Evolutionary conservation across 2,329 filamentous ascomycete genomes (phyloP).

Genomic region (Sporothrix sp.): DNA sequence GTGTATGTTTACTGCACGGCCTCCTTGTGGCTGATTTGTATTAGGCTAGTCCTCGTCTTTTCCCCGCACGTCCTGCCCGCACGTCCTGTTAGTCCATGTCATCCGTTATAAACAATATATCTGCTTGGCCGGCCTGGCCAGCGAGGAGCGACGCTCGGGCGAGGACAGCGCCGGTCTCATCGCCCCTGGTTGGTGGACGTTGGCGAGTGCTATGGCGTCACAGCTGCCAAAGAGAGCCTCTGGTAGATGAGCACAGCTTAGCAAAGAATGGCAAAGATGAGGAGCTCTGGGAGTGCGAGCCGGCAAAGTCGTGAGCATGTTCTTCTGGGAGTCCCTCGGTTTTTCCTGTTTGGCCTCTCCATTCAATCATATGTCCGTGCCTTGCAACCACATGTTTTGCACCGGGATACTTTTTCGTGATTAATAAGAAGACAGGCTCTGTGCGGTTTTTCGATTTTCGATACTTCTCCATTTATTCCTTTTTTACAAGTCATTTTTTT

Average conservation of each 20-base stretch:
- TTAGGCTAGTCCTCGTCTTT: no score
- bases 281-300: no score
- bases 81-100: constrained; percentile 3
- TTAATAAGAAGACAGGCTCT: no score
- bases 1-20: neutral
- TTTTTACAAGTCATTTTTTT: neutral
- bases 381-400: neutral
- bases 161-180: neutral
- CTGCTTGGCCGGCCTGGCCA: neutral
- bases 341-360: neutral
- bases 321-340: neutral
- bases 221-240: no score
- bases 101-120: neutral
- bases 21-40: constrained; percentile 1
- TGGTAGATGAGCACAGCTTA: no score
- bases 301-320: no score
- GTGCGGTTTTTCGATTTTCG: no score
- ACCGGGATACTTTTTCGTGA: no score
- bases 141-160: neutral
- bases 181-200: neutral
- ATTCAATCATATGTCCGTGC: no score
- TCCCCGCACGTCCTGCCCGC: no score
- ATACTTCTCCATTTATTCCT: no score
- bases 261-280: no score
- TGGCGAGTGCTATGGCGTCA: neutral